Evolutionary conservation across 371 early-diverging fungal genomes (phyloP), one percentile per base, ranked within the genome.

Genomic region (Smittium mucronatum): DNA sequence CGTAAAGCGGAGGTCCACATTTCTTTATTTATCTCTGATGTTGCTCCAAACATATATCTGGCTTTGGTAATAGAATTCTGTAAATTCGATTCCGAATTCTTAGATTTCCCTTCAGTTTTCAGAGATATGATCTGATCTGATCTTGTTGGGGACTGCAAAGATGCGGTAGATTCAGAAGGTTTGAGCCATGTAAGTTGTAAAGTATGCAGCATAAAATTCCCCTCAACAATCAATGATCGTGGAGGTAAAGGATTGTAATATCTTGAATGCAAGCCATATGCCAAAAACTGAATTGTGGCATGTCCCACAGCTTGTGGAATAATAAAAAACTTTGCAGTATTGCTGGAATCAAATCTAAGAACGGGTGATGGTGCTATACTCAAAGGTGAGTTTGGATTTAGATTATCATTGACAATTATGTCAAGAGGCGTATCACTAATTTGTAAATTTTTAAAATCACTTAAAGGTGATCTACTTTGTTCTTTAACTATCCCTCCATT

Each of bases 211-310:
- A 79, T 79, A 36, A 79, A 79, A 29, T 70, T 73, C 47, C 79
- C 79, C 69, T 79, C 79, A 57, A 79, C 79, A 15, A 76, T 70
- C 67, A 79, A 59, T 17, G 71, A 65, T 32, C 79, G 72, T 64
- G 79, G 72, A 33, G 79, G 79, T 58, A 79, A 76, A 21, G 79
- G 79, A 69, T 72, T 76, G 71, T 79, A 79, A 76, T 73, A 76
- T 64, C 79, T 72, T 34, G 79, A 74, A 34, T 76, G 72, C 36
- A 74, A 15, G 34, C 79, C 79, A 70, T 79, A 75, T 15, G 73
- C 58, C 26, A 79, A 36, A 64, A 79, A 79, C 59, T 79, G 79
- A 58, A 79, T 63, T 29, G 79, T 76, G 30, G 78, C 70, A 66
- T 79, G 73, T 35, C 79, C 79, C n/a, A 73, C 72, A n/a, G 63